Evolutionary conservation across 305 asterid species (phyloP), one percentile per base, ranked within the genome.

Genomic region (Plantago rigida): DNA sequence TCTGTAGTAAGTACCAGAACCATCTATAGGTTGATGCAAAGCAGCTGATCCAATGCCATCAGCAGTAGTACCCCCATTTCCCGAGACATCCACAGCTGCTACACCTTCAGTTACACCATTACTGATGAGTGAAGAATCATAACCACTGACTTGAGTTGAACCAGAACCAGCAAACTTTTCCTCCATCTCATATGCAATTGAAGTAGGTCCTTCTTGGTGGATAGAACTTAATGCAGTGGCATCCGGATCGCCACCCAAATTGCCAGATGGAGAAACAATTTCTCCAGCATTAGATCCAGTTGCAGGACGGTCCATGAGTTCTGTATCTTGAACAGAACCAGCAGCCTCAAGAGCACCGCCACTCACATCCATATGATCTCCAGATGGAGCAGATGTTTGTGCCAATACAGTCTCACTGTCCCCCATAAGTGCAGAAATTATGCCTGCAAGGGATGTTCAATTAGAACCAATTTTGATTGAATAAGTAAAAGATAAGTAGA

Each of bases 61-160:
- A 56, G 79, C 80, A 51, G 90, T 52, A 63, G 75, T 50, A 51
- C 66, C 71, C 64, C 95, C 99, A 66, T 93, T 89, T 69, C 76
- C 94, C 46, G 74, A 42, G 58, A 71, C 67, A 64, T 12, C 51
- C 47, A 67, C 78, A 2, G 73, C 41, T 59, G 78, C 70, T 47
- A 69, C 71, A 62, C 68, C 84, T 51, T 68, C 79, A 63, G 59
- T 71, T 51, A 66, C 75, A 63, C 75, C 81, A 65, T 76, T 75
- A 2, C 64, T 84, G 64, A 75, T 79, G 59, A 82, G 70, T 71
- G 82, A 73, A 53, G 84, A 62, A 59, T 77, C 80, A 66, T 80
- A 73, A 52, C 71, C 80, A 73, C 74, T 66, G 73, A 50, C 69
- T 72, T 78, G 78, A 49, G 79, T 67, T 62, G 83, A 61, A 61